phyloP scores from a whole-genome alignment of 495 filamentous ascomycete genomes.

The Hypoxylon fuscum region DNA sequence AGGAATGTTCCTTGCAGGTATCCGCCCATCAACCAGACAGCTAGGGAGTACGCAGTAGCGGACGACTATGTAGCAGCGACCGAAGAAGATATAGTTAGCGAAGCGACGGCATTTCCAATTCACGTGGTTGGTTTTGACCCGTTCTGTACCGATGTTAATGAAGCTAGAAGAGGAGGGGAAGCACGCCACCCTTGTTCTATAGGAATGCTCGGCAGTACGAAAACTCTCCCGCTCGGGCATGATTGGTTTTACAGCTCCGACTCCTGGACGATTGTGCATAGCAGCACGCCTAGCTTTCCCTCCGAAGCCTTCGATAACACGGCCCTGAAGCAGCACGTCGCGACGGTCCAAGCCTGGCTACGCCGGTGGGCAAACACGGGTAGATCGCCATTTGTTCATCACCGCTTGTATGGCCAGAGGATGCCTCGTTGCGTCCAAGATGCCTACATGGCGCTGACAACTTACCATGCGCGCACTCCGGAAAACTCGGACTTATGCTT shows the following conservation, averaged over 20 bases:
- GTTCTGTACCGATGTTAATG: slow-evolving; percentile 12
- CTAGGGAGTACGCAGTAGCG: slow-evolving; percentile 21
- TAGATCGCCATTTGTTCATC: slow-evolving; percentile 51
- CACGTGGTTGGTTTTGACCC: slow-evolving; percentile 15
- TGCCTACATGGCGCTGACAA: slow-evolving; percentile 39
- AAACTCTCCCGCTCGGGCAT: slow-evolving; percentile 1
- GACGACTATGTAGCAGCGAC: slow-evolving; percentile 1
- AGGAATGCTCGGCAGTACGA: slow-evolving; percentile 4
- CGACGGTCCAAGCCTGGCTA: slow-evolving; percentile 37
- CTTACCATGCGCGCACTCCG: slow-evolving; percentile 37
- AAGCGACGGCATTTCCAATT: slow-evolving; percentile 14
- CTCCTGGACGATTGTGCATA: slow-evolving; percentile 35
- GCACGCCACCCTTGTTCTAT: slow-evolving; percentile 16
- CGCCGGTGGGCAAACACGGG: slow-evolving; percentile 38
- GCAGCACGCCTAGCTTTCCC: slow-evolving; percentile 1
- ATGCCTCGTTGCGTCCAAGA: slow-evolving; percentile 46
- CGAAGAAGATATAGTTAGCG: slow-evolving; percentile 1
- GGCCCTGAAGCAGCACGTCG: slow-evolving; percentile 31
- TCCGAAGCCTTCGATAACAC: slow-evolving; percentile 20
- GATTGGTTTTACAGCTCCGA: slow-evolving; percentile 36
- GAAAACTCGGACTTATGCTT: slow-evolving; percentile 32
- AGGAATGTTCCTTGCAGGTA: slow-evolving; percentile 34
- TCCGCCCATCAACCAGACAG: slow-evolving; percentile 25
- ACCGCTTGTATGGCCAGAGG: slow-evolving; percentile 41
- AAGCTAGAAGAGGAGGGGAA: slow-evolving; percentile 4